phyloP scores from a whole-genome alignment of 805 yeast genomes.

The Candida vaughaniae region DNA sequence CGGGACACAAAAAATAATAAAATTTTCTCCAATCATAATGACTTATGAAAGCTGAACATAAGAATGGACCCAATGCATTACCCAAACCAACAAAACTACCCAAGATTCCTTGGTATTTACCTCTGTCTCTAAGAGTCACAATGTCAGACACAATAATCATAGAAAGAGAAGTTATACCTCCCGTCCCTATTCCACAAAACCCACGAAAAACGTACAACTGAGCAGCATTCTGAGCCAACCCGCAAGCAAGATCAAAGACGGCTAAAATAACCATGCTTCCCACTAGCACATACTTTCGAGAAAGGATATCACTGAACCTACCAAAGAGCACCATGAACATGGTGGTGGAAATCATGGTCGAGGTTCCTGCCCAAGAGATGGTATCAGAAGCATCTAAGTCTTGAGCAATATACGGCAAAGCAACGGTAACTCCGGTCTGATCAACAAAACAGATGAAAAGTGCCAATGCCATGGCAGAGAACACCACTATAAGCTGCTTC shows the following conservation, averaged over 20 bases:
- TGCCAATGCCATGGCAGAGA: slow-evolving; percentile 37
- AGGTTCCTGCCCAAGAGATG: slow-evolving; percentile 58
- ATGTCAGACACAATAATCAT: slow-evolving; percentile 56
- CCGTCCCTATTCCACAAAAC: slow-evolving; percentile 55
- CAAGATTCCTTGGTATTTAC: slow-evolving; percentile 54
- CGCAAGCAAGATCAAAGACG: slow-evolving; percentile 47
- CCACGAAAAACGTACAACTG: slow-evolving; percentile 52
- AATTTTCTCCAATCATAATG: slow-evolving; percentile 50
- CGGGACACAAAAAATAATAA: slow-evolving; percentile 47
- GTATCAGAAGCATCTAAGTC: slow-evolving; percentile 45
- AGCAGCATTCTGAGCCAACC: slow-evolving; percentile 43
- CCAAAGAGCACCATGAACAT: slow-evolving; percentile 53
- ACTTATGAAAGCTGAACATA: slow-evolving; percentile 48
- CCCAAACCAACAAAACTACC: slow-evolving; percentile 52
- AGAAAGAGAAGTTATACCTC: slow-evolving; percentile 48
- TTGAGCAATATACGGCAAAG: slow-evolving; percentile 44
- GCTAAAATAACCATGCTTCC: slow-evolving; percentile 38
- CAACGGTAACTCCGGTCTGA: slow-evolving; percentile 48
- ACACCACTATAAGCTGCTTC: slow-evolving; percentile 34
- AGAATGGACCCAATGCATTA: slow-evolving; percentile 53
- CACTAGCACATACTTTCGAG: slow-evolving; percentile 46
- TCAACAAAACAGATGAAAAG: slow-evolving; percentile 44
- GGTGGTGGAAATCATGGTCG: slow-evolving; percentile 47
- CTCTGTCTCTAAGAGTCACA: slow-evolving; percentile 51
- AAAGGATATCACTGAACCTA: slow-evolving; percentile 52